A percentile compares a stretch with the other conserved stretches of the same genome.
Conservation (phyloP, 2,329 filamentous ascomycete genomes). For the Cytospora paraplurivora region DNA sequence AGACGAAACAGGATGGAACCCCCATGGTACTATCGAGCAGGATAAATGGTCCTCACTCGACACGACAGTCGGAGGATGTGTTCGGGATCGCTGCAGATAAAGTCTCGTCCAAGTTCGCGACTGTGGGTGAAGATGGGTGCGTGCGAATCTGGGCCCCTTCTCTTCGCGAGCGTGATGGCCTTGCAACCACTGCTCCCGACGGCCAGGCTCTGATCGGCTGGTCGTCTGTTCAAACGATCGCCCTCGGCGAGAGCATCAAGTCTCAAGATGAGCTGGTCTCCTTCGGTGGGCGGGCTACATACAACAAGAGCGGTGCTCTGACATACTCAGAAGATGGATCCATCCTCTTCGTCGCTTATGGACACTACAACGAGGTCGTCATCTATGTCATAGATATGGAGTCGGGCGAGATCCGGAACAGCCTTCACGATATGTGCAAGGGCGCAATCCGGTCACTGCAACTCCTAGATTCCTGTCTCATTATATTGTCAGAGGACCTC, state of each 20-base stretch:
- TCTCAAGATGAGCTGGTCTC: slow-evolving; percentile 40
- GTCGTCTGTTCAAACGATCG: slow-evolving; percentile 65
- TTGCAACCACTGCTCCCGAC: slow-evolving; percentile 60
- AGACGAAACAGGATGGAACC: slow-evolving; percentile 58
- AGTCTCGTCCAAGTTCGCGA: slow-evolving; percentile 72
- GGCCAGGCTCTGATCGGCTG: slow-evolving; percentile 70
- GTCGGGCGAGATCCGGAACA: slow-evolving; percentile 66
- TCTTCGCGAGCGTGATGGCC: slow-evolving; percentile 67
- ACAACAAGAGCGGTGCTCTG: slow-evolving; percentile 62
- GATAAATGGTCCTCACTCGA: slow-evolving; percentile 79
- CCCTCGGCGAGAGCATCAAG: slow-evolving; percentile 48
- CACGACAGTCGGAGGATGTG: slow-evolving; percentile 58
- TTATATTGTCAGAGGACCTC: slow-evolving; percentile 73
- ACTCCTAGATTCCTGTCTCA: slow-evolving; percentile 72
- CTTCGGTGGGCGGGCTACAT: slow-evolving; percentile 33
- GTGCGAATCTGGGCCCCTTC: slow-evolving; percentile 83
- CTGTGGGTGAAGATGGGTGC: slow-evolving; percentile 77
- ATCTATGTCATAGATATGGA: slow-evolving; percentile 77
- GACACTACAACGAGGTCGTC: slow-evolving; percentile 56
- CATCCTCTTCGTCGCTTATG: slow-evolving; percentile 70
- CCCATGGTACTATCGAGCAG: slow-evolving; percentile 77
- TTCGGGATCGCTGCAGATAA: slow-evolving; percentile 76
- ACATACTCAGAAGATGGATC: slow-evolving; percentile 85
- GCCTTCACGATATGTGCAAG: slow-evolving; percentile 67
- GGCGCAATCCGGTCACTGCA: slow-evolving; percentile 67